A percentile compares a stretch with the other conserved stretches of the same genome.
Evolutionary conservation across 805 yeast species (phyloP).

Genomic region (Saccharomyces paradoxus): DNA sequence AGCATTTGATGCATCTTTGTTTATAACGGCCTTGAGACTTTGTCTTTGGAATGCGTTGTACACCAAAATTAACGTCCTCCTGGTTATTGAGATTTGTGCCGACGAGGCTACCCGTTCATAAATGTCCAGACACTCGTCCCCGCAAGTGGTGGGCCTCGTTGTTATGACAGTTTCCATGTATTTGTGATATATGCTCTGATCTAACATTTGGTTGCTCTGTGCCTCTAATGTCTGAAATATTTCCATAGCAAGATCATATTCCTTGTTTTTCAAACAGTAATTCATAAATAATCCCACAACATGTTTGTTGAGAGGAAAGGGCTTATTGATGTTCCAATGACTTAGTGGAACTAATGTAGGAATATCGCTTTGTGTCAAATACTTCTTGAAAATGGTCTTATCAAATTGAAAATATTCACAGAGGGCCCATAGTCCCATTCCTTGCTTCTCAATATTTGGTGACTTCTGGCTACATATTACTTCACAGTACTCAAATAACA

Average conservation of each 20-base stretch:
- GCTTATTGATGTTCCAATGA: slow-evolving; percentile 11
- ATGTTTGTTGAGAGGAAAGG: slow-evolving; percentile 10
- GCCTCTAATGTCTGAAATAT: slow-evolving; percentile 6
- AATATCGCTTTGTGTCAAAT: slow-evolving; percentile 8
- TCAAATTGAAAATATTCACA: slow-evolving; percentile 1
- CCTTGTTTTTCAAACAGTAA: slow-evolving; percentile 9
- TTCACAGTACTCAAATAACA: slow-evolving; percentile 19
- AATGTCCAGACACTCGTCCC: slow-evolving; percentile 9
- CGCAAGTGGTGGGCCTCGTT: slow-evolving; percentile 13
- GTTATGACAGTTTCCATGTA: slow-evolving; percentile 9
- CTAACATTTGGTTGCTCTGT: slow-evolving; percentile 9
- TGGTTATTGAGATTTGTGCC: slow-evolving; percentile 6
- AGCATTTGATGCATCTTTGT: slow-evolving; percentile 6
- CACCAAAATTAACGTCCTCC: slow-evolving; percentile 14
- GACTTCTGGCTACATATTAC: neutral
- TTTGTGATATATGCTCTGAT: slow-evolving; percentile 15
- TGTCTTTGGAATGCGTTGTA: slow-evolving; percentile 23
- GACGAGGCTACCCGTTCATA: slow-evolving; percentile 9
- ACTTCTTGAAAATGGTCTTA: slow-evolving; percentile 6
- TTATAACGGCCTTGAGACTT: slow-evolving; percentile 12
- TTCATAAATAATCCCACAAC: slow-evolving; percentile 18
- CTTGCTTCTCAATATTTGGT: slow-evolving; percentile 14
- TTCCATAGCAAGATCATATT: slow-evolving; percentile 14
- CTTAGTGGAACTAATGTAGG: slow-evolving; percentile 4
- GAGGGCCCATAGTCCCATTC: slow-evolving; percentile 3